Conservation (phyloP, 164 flowering plant species). For the Echeveria elegans region DNA sequence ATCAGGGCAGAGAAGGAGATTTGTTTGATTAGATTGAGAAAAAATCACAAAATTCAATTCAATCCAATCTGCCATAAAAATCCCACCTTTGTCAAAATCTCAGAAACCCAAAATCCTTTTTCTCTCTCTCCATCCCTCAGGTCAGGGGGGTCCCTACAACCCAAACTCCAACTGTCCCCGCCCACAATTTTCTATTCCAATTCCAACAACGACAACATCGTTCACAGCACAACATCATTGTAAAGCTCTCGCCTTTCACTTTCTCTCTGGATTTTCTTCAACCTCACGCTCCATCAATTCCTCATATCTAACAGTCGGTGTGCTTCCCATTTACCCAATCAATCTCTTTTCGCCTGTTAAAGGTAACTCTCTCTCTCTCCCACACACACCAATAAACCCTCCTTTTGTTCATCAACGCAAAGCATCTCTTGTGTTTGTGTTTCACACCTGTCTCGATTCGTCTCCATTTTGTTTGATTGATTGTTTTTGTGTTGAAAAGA, state of each 20-base stretch:
- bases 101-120: neutral
- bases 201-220: constrained; percentile 3
- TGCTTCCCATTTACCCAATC: neutral
- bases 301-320: constrained; percentile 1
- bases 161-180: constrained; percentile 1
- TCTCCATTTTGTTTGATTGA: neutral
- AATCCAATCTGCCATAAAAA: neutral
- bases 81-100: neutral
- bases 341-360: constrained; percentile 2
- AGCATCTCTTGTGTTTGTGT: constrained; percentile 1
- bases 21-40: too few relatives aligned
- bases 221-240: constrained; percentile 5
- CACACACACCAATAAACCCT: too few relatives aligned
- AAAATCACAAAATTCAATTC: too few relatives aligned
- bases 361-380: neutral
- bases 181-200: constrained; percentile 2
- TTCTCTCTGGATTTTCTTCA: neutral
- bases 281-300: neutral
- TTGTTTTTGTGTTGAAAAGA: neutral
- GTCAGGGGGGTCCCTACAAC: constrained; percentile 2
- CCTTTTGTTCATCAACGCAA: neutral
- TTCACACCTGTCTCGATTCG: neutral
- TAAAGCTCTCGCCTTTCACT: constrained; percentile 7
- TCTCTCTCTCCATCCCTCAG: neutral
- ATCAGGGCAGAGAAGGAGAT: too few relatives aligned